Base-by-base conservation (phyloP, 306 rosid species). In the Pterocarpus santalinus region DNA sequence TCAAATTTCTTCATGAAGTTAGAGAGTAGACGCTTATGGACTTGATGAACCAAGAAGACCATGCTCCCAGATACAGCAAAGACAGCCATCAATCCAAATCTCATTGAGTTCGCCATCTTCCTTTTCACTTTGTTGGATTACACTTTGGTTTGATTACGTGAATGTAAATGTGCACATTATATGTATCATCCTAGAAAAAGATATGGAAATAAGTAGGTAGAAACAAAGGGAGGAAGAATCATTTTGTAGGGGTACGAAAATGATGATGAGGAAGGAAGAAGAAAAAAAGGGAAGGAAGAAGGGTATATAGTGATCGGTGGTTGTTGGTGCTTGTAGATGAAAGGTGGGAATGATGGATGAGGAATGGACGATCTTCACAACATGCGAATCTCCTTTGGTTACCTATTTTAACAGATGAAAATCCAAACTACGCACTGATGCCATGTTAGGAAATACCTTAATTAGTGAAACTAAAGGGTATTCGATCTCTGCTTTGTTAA, bases 61-160 rank as follows among this genome's bases (percentile, higher is more conserved):
- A 91, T 83, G 85, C 97, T 89, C 68, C 95, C 97, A 0, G 97
- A 89, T 0, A 94, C 97, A 1, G 97, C 97, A 73, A 94, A 84
- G 0, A 91, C 97, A 49, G 95, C 98, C 93, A 91, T 80, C 73
- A 94, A 77, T 2, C 98, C 97, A 14, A 75, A 84, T 75, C 92
- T 88, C 66, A 78, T 52, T 8, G 92, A 89, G 61, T 55, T 83
- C 52, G 87, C 89, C 97, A 94, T 93, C 22, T 52, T 68, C 34
- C 7, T 69, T 63, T 58, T 53, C 51, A 62, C 36, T 32, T 55
- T 51, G 41, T 32, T 22, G 53, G 14, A 36, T 61, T 10, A 70
- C 17, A 36, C 2, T 43, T 76, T 57, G 58, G 34, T 43, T 70
- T 63, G 80, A 13, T 70, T 56, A 80, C 16, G 69, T 76, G 39